These are phyloP conservation scores for Skeletonema potamos DNA, from an alignment of 108 stramenopile species.

Conservation along the genomic window DNA sequence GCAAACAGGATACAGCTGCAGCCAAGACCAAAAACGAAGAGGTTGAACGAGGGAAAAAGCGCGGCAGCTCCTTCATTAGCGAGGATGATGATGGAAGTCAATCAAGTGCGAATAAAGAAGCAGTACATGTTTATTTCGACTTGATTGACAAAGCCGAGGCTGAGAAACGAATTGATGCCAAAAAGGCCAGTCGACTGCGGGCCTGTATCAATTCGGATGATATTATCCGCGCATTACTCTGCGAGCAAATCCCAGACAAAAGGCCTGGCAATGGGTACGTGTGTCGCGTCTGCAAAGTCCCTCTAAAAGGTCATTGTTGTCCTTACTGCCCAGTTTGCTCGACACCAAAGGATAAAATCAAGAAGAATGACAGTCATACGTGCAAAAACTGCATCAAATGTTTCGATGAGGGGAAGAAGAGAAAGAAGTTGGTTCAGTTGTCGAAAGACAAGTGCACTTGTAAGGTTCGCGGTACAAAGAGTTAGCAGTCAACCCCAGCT, in stretches of 20 bases:
- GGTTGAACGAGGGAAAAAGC: neutral
- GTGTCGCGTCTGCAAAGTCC: constrained; percentile 18
- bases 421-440: constrained; percentile 32
- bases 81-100: neutral
- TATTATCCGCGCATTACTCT: neutral
- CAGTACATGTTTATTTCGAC: neutral
- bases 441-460: neutral
- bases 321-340: constrained; percentile 29
- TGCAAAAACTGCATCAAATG: constrained; percentile 16
- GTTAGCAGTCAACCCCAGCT: too few species aligned
- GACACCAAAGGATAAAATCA: constrained; percentile 3
- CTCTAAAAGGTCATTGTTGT: constrained; percentile 21
- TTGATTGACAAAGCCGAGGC: neutral
- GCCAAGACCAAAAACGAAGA: neutral
- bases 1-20: neutral
- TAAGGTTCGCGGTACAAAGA: too few species aligned
- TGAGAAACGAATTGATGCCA: neutral
- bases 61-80: neutral
- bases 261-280: constrained; percentile 21
- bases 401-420: constrained; percentile 28
- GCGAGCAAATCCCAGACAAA: constrained; percentile 6
- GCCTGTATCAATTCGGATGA: neutral
- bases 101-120: neutral
- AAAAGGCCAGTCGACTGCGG: neutral
- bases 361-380: constrained; percentile 17